Evolutionary conservation across 2,329 filamentous ascomycete genomes (phyloP).

Genomic region (Thyridium curvatum): DNA sequence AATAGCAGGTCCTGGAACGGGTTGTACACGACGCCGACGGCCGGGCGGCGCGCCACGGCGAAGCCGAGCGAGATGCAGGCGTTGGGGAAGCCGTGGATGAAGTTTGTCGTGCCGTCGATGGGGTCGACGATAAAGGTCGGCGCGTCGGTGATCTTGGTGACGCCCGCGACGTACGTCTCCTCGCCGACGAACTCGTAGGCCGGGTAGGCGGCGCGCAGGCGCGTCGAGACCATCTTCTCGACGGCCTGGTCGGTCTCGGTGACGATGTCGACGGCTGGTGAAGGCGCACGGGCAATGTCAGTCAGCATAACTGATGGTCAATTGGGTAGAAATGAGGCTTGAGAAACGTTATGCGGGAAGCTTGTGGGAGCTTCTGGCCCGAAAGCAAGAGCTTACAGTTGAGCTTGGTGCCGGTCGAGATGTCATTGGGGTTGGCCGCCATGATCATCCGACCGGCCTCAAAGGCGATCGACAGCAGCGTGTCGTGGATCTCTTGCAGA

Average conservation of each 20-base stretch:
- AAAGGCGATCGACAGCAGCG: slow-evolving; percentile 52
- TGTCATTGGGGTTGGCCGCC: slow-evolving; percentile 51
- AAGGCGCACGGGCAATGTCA: slow-evolving; percentile 3
- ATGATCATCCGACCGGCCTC: slow-evolving; percentile 61
- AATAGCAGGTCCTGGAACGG: slow-evolving; percentile 66
- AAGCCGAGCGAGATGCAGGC: slow-evolving; percentile 75
- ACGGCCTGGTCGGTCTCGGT: slow-evolving; percentile 63
- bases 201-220: slow-evolving; percentile 47
- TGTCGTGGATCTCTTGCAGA: slow-evolving; percentile 56
- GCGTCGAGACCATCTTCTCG: slow-evolving; percentile 52
- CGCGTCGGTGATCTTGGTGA: slow-evolving; percentile 49
- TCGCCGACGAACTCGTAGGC: slow-evolving; percentile 63
- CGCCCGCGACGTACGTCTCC: slow-evolving; percentile 67
- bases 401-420: slow-evolving; percentile 54
- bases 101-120: slow-evolving; percentile 79
- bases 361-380: too few relatives aligned
- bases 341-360: too few relatives aligned
- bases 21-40: slow-evolving; percentile 74
- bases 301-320: slow-evolving; percentile 6
- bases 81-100: slow-evolving; percentile 68
- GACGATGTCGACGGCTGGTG: slow-evolving; percentile 58
- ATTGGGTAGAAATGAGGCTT: neutral
- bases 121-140: slow-evolving; percentile 80
- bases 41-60: slow-evolving; percentile 53
- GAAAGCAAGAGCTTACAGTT: slow-evolving; percentile 51